phyloP scores from a whole-genome alignment of 768 basidiomycete species.

The Lepiota venenata region DNA sequence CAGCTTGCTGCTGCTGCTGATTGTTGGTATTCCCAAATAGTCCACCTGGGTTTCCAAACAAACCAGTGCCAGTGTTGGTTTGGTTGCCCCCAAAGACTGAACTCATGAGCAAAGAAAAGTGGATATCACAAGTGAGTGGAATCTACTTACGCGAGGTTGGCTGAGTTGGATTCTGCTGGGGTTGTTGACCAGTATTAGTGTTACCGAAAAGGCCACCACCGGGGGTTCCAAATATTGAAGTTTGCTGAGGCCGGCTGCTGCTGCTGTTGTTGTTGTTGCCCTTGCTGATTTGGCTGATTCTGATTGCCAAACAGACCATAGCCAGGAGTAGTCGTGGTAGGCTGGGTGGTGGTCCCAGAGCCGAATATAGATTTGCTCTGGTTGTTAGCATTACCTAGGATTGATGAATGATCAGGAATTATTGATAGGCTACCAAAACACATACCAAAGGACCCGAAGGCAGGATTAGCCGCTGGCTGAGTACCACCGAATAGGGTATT shows the following conservation, averaged over 20 bases:
- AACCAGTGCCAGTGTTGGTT: constrained; percentile 11
- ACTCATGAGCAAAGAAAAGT: background rate
- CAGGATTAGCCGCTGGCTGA: constrained; percentile 21
- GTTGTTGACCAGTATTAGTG: constrained; percentile 14
- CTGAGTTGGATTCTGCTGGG: constrained; percentile 14
- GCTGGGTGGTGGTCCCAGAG: constrained; percentile 21
- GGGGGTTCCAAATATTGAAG: constrained; percentile 15
- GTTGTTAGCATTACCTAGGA: constrained; percentile 14
- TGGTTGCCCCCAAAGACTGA: constrained; percentile 18
- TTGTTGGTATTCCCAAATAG: constrained; percentile 9
- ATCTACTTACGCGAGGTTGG: constrained; percentile 17
- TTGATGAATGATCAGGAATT: background rate
- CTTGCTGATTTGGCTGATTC: constrained; percentile 23
- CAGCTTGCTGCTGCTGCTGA: constrained; percentile 24
- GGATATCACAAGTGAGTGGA: background rate
- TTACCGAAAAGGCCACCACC: constrained; percentile 11
- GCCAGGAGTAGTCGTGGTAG: constrained; percentile 22
- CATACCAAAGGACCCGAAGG: constrained; percentile 40
- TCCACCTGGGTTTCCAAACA: constrained; percentile 12
- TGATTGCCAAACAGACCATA: constrained; percentile 34
- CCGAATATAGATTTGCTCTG: constrained; percentile 33
- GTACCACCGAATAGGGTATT: constrained; percentile 23
- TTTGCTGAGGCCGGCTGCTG: constrained; percentile 32
- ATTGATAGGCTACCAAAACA: constrained; percentile 1
- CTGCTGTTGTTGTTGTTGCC: constrained; percentile 28